Evolutionary conservation across 257 asterid species (phyloP), one percentile per base, ranked within the genome.

Genomic region (Solanum virginianum): DNA sequence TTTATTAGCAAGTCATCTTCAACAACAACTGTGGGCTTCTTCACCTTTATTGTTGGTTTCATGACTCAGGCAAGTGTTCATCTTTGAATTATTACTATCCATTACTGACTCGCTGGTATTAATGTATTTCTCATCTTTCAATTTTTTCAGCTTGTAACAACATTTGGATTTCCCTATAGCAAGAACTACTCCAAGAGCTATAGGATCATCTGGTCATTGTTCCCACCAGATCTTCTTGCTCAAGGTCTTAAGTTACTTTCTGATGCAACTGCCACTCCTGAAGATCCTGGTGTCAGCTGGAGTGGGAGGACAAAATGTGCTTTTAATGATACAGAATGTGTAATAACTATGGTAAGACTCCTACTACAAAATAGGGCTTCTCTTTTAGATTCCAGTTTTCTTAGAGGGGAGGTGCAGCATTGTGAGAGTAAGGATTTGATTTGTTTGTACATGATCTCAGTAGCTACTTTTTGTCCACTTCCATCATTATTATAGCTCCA

Each of bases 201-300:
- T 84, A 91, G 88, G 84, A 82, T 47, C 49, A 77, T 96, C 80
- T 96, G 99, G 99, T 93, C 98, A n/a, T 79, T 93, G 17, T 96
- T 94, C 90, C 99, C 99, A 51, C 99, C 99, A 84, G 93, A 96
- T 92, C 98, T 93, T 88, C 91, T 94, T 84, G 94, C 98, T 85
- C 85, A 86, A 82, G 98, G 98, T 88, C 92, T 94, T 88, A 83
- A 86, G 87, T 91, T 96, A 89, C 98, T 93, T 89, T 85, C 98
- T 70, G 91, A 13, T 87, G 98, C 99, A 84, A 96, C 99, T 83
- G 92, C 87, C 85, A 93, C 98, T 86, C 95, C 97, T 90, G 93
- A 90, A 90, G 99, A 96, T 90, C 95, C 95, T 41, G 99, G 99
- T 84, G 57, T 96, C 86, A 94, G 97, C 93, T 96, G 99, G 99